A percentile compares a stretch with the other conserved stretches of the same genome.
Evolutionary conservation across 225 moss, liverwort and hornwort species (phyloP).

Genomic region (Lunularia cruciata): DNA sequence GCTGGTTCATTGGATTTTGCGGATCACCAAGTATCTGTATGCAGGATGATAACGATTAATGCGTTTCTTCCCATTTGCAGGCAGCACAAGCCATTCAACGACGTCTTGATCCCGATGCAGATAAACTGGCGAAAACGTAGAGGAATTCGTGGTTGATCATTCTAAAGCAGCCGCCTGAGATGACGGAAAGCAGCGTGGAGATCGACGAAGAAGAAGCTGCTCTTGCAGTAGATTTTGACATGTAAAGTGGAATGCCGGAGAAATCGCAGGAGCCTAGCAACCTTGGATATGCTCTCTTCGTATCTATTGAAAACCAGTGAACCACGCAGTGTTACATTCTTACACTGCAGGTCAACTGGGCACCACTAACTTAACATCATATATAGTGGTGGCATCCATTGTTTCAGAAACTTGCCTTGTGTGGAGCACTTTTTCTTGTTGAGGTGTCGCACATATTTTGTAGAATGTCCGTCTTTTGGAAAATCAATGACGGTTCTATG

Average conservation of each 20-base stretch:
- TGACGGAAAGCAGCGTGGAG: not conserved
- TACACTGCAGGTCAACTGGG: no score
- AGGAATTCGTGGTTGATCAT: not conserved
- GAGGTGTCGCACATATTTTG: no score
- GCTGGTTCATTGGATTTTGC: not conserved
- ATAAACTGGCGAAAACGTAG: conserved; percentile 36
- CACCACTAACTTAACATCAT: no score
- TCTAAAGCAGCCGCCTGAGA: not conserved
- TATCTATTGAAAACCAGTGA: no score
- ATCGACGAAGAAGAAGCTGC: not conserved
- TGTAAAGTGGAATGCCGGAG: not conserved
- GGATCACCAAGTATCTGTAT: not conserved
- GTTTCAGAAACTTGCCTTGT: no score
- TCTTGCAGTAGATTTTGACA: conserved; percentile 2
- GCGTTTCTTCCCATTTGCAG: conserved; percentile 35
- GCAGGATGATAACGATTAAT: not conserved
- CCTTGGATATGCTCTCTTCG: no score
- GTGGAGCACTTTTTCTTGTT: no score
- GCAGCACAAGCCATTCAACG: conserved; percentile 91
- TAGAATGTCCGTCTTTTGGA: no score
- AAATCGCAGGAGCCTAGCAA: no score
- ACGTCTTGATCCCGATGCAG: conserved; percentile 84
- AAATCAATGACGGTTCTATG: no score
- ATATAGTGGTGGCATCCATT: no score
- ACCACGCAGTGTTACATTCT: no score